Conservation (phyloP, 441 rosid genomes). For the Isatis lusitanica region DNA sequence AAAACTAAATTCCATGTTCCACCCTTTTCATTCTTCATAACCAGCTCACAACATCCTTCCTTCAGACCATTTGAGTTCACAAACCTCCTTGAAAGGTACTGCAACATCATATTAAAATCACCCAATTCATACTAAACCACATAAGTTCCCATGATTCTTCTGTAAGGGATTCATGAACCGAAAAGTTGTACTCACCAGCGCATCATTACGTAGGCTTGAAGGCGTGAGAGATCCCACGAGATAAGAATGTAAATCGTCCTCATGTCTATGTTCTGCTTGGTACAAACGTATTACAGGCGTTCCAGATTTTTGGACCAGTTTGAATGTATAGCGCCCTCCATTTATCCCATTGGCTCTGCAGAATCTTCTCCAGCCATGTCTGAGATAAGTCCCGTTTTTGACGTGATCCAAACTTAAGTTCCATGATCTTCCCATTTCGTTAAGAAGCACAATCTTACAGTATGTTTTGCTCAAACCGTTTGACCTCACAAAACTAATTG, state of each 20-base stretch:
- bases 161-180: neutral
- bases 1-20: conserved; percentile 11
- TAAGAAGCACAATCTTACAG: conserved; percentile 13
- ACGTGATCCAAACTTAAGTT: conserved; percentile 1
- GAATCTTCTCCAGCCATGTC: conserved; percentile 28
- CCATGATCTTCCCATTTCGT: conserved; percentile 31
- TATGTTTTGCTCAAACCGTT: neutral
- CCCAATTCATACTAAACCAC: conserved; percentile 1
- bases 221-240: conserved; percentile 14
- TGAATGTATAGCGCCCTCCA: conserved; percentile 6
- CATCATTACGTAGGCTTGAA: conserved; percentile 6
- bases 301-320: conserved; percentile 9
- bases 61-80: conserved; percentile 28
- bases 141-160: neutral
- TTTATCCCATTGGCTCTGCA: conserved; percentile 21
- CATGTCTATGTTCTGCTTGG: neutral
- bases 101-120: neutral
- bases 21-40: conserved; percentile 26
- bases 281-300: conserved; percentile 19
- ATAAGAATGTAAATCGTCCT: neutral
- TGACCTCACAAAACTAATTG: conserved; percentile 20
- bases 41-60: conserved; percentile 7
- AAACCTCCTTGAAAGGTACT: conserved; percentile 31
- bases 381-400: conserved; percentile 12
- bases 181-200: conserved; percentile 14